Percentiles rank a stretch among this genome's conserved stretches.
These are phyloP conservation scores for Hyphodiscus sp. DNA, from an alignment of 2,329 filamentous ascomycete species.

Conservation along the genomic window DNA sequence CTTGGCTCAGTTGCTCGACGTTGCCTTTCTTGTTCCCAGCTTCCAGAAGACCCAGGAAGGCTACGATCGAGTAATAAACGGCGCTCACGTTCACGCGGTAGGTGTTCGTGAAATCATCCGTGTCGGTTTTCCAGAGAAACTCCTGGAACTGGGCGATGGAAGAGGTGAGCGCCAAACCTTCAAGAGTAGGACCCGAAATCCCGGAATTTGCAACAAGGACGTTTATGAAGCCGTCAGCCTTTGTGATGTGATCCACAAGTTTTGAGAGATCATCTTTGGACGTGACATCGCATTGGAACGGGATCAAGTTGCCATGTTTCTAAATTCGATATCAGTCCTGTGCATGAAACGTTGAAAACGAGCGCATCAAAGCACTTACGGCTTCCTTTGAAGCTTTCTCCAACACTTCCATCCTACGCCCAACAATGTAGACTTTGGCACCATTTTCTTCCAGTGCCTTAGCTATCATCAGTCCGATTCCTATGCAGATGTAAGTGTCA, in stretches of 20 bases:
- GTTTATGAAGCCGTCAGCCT: slow-evolving; percentile 52
- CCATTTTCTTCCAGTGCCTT: slow-evolving; percentile 46
- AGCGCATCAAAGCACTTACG: neutral
- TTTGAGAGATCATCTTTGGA: slow-evolving; percentile 53
- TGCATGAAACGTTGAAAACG: neutral
- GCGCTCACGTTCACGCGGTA: slow-evolving; percentile 29
- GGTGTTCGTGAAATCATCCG: slow-evolving; percentile 47
- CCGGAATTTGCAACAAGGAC: slow-evolving; percentile 56
- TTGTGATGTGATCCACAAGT: slow-evolving; percentile 46
- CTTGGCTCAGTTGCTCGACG: slow-evolving; percentile 44
- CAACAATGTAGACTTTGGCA: slow-evolving; percentile 50
- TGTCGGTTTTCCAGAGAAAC: slow-evolving; percentile 31
- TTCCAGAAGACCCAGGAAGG: slow-evolving; percentile 52
- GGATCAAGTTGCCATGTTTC: slow-evolving; percentile 19
- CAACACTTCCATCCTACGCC: slow-evolving; percentile 43
- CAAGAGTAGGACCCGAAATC: slow-evolving; percentile 41
- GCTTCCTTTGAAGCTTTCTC: slow-evolving; percentile 36
- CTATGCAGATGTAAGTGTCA: slow-evolving; percentile 26
- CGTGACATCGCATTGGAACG: slow-evolving; percentile 46
- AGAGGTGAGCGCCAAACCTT: slow-evolving; percentile 19
- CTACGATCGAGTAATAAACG: slow-evolving; percentile 47
- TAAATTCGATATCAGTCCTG: neutral
- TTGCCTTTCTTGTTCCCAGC: slow-evolving; percentile 55
- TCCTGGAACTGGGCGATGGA: slow-evolving; percentile 45
- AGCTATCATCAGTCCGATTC: slow-evolving; percentile 52